These are phyloP conservation scores for Eruca vesicaria DNA, from an alignment of 441 rosid species.

Conservation along the genomic window DNA sequence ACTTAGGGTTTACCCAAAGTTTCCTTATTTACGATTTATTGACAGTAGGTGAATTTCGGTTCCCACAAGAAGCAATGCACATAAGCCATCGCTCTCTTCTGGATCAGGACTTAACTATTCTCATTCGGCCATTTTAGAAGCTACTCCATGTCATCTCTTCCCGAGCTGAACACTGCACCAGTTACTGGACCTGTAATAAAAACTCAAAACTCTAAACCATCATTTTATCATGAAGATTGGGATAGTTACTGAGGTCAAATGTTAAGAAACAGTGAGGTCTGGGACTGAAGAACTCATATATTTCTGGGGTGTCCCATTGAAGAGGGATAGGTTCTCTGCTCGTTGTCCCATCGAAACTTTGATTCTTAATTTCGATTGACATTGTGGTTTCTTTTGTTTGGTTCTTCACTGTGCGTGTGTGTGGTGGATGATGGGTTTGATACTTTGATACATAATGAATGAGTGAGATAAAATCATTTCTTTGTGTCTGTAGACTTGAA, in stretches of 20 bases:
- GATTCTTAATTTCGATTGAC: background rate
- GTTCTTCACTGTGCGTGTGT: constrained; percentile 3
- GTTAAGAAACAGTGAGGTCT: too few relatives aligned
- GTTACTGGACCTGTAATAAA: constrained; percentile 56
- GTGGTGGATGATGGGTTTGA: constrained; percentile 7
- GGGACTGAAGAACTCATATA: too few relatives aligned
- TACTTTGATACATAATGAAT: too few relatives aligned
- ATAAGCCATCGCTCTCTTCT: constrained; percentile 57
- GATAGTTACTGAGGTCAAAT: constrained; percentile 61
- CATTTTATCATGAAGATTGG: constrained; percentile 82
- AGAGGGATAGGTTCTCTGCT: too few relatives aligned
- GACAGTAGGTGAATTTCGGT: too few relatives aligned
- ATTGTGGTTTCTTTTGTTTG: background rate
- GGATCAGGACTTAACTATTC: constrained; percentile 78
- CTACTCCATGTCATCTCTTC: constrained; percentile 94
- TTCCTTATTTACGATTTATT: too few relatives aligned
- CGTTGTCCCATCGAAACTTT: too few relatives aligned
- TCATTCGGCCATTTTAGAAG: constrained; percentile 88
- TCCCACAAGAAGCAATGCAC: constrained; percentile 51
- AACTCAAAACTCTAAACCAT: constrained; percentile 68
- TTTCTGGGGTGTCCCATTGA: too few relatives aligned
- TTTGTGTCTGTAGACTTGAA: constrained; percentile 20
- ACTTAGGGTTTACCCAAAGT: too few relatives aligned
- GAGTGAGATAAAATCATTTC: background rate
- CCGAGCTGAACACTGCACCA: constrained; percentile 64